Percentiles rank a stretch among this genome's conserved stretches.
Evolutionary conservation across 2,329 filamentous ascomycete genomes (phyloP).

Genomic region (Aspergillus hiratsukae): DNA sequence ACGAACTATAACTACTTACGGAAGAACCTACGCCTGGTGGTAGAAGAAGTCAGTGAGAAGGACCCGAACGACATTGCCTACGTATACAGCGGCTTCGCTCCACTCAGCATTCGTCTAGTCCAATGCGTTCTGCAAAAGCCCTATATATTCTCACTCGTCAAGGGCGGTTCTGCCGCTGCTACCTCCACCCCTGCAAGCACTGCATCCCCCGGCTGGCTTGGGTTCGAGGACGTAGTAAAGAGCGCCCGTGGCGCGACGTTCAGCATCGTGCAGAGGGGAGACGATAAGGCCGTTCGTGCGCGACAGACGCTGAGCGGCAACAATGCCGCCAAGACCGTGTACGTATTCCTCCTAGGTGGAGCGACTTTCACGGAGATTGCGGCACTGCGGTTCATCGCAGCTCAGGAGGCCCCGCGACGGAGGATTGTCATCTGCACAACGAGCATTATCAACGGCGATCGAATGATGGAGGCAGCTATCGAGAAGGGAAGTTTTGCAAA

Average conservation of each 20-base stretch:
- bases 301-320: conserved; percentile 74
- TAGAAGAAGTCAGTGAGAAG: conserved; percentile 94
- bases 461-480: conserved; percentile 79
- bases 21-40: conserved; percentile 80
- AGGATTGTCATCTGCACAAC: conserved; percentile 92
- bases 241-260: conserved; percentile 85
- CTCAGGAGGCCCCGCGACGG: conserved; percentile 73
- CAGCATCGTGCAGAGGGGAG: conserved; percentile 85
- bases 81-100: conserved; percentile 95
- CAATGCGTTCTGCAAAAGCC: conserved; percentile 92
- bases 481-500: conserved; percentile 62
- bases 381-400: conserved; percentile 82
- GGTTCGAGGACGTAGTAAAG: conserved; percentile 88
- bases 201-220: conserved; percentile 77
- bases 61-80: conserved; percentile 95
- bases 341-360: conserved; percentile 97
- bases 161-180: conserved; percentile 54
- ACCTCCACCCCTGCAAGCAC: conserved; percentile 49
- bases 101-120: conserved; percentile 82
- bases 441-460: conserved; percentile 81
- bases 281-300: conserved; percentile 87
- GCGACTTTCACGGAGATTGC: conserved; percentile 96
- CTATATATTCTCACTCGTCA: conserved; percentile 67
- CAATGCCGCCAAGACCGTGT: conserved; percentile 74
- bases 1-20: conserved; percentile 89